Percentiles rank a stretch among this genome's conserved stretches.
phyloP scores from a whole-genome alignment of 768 basidiomycete genomes.

The Suillus plorans region DNA sequence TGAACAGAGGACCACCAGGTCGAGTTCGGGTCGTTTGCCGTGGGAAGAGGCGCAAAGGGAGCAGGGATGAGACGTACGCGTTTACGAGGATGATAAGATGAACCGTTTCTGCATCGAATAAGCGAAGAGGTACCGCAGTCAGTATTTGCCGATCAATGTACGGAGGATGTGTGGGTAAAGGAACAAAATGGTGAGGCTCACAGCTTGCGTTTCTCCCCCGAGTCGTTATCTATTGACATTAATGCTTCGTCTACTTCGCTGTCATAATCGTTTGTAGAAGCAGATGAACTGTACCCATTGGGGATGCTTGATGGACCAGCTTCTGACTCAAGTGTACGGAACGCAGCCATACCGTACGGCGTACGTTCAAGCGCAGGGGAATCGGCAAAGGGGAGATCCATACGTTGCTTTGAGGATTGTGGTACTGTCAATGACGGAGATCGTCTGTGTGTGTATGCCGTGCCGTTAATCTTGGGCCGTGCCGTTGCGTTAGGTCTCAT shows the following conservation, averaged over 20 bases:
- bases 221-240: slow-evolving; percentile 29
- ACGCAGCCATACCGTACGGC: slow-evolving; percentile 69
- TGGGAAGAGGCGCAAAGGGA: slow-evolving; percentile 20
- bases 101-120: slow-evolving; percentile 30
- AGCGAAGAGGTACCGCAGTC: slow-evolving; percentile 11
- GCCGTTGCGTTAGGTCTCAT: slow-evolving; percentile 34
- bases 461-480: slow-evolving; percentile 47
- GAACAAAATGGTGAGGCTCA: slow-evolving; percentile 27
- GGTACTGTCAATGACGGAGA: slow-evolving; percentile 38
- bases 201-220: slow-evolving; percentile 69
- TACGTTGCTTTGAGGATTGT: slow-evolving; percentile 22
- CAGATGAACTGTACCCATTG: slow-evolving; percentile 23
- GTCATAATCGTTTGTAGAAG: slow-evolving; percentile 29
- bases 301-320: slow-evolving; percentile 34
- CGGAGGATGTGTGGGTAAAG: not conserved
- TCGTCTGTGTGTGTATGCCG: slow-evolving; percentile 33
- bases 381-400: slow-evolving; percentile 60
- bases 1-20: slow-evolving; percentile 78
- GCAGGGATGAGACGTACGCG: slow-evolving; percentile 47
- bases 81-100: slow-evolving; percentile 57
- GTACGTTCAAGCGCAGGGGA: slow-evolving; percentile 70
- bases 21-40: slow-evolving; percentile 47
- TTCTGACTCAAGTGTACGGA: slow-evolving; percentile 55
- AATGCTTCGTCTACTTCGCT: slow-evolving; percentile 37
- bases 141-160: not conserved